A percentile compares a stretch with the other conserved stretches of the same genome.
Conservation (phyloP, 164 flowering plant genomes). For the Magnolia officinalis region DNA sequence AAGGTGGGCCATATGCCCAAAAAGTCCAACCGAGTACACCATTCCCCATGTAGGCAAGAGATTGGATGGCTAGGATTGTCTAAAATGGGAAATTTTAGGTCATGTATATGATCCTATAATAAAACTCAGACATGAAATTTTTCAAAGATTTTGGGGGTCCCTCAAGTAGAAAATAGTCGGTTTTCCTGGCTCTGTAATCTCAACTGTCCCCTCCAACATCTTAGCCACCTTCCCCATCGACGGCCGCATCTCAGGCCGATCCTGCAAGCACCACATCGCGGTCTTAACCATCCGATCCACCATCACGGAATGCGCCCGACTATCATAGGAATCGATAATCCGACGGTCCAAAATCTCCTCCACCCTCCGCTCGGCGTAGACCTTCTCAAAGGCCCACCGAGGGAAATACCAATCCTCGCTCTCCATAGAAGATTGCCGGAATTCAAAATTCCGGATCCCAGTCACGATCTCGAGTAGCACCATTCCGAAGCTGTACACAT, state of each 20-base stretch:
- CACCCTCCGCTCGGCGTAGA: slow-evolving; percentile 54
- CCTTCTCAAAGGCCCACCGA: slow-evolving; percentile 70
- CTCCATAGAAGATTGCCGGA: slow-evolving; percentile 27
- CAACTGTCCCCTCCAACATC: slow-evolving; percentile 82
- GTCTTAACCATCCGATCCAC: slow-evolving; percentile 78
- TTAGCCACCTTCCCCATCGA: slow-evolving; percentile 90
- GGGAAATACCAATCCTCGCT: slow-evolving; percentile 80
- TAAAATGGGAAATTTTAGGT: too few species aligned
- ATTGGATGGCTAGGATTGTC: too few species aligned
- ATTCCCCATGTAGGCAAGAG: too few species aligned
- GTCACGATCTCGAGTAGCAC: slow-evolving; percentile 76
- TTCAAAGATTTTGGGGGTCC: not conserved
- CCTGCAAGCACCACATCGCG: slow-evolving; percentile 85
- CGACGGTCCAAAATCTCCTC: slow-evolving; percentile 62
- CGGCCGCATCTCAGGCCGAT: slow-evolving; percentile 65
- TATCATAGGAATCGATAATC: slow-evolving; percentile 46
- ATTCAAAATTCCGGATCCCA: slow-evolving; percentile 53
- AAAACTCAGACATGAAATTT: too few species aligned
- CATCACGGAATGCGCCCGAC: slow-evolving; percentile 35
- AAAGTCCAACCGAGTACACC: too few species aligned
- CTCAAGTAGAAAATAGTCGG: slow-evolving; percentile 55
- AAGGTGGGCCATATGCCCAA: too few species aligned
- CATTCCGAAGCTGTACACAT: slow-evolving; percentile 85
- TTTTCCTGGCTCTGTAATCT: slow-evolving; percentile 59
- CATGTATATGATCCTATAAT: too few species aligned